Base-by-base conservation (phyloP, 108 stramenopile genomes). In the Skeletonema costatum region DNA sequence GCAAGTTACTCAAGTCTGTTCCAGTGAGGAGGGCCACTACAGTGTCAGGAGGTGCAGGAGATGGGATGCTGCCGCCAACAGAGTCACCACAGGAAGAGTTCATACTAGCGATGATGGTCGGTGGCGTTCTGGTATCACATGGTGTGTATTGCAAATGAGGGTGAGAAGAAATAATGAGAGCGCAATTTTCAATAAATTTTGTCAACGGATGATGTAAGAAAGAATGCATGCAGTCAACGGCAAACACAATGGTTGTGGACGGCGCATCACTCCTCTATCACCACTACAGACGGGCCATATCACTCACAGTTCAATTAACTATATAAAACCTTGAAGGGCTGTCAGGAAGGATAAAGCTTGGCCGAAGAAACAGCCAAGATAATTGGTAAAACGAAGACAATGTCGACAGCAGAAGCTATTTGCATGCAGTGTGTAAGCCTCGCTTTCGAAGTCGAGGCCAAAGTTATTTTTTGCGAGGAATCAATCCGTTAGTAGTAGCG, bases 311-410 rank as follows among this genome's bases (percentile, higher is more conserved):
- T 46, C 16, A 51, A 32, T 11, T 73, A 51, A 21, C 60, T 30
- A 25, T 51, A 44, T 62, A 41, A 59, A 33, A 4, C 5, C 21
- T 35, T 35, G 69, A 68, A 68, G 79, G 80, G 71, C 82, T 82
- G 86, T 85, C 84, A 86, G 84, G 81, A 82, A 76, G 84, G 66
- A 62, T 75, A 85, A 44, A 53, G 64, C 81, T 85, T 82, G 83
- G 86, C 88, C 53, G 85, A 53, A 38, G 75, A 73, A 30, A 78
- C 84, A 70, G 87, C 89, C 87, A 90, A 83, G 86, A 80, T 36
- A 50, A 85, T 80, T 32, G 89, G 87, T 32, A 88, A 48, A 30
- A 84, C 74, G 80, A 85, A 88, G 50, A 90, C 70, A 30, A 84
- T 76, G 66, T 42, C 48, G 31, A 48, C 30, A 51, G 31, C 38